Base-by-base conservation (phyloP, 2,329 filamentous ascomycete species). In the Lasiodiplodia sp. region DNA sequence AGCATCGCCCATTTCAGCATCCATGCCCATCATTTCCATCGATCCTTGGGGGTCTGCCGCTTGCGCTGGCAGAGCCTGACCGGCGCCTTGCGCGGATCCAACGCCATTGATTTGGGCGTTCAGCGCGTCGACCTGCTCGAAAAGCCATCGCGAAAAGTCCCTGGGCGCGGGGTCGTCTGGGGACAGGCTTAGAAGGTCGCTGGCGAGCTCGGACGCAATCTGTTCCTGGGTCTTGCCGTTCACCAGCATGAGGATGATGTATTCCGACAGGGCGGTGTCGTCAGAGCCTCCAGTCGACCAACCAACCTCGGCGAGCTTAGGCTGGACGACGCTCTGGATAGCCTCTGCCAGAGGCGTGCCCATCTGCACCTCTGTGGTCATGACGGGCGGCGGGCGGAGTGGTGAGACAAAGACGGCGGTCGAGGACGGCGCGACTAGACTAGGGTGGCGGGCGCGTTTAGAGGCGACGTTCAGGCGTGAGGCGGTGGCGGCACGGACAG, bases 191-290 rank as follows among this genome's bases (percentile, higher is more conserved):
- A 99, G 87, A 52, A 99, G 87, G 75, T 99, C 96, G 72, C 90
- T 91, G 1, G 94, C 92, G 16, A 99, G 88, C 78, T 99, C 96
- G 53, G 88, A 85, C 11, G 94, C 92, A 72, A 99, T 95, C 78
- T 97, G 91, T 63, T 94, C 89, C 78, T 97, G 91, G 4, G 92
- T 94, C 81, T 97, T 97, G 75, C 94, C 93, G 82, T 97, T 98
- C 71, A 93, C 93, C 38, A 99, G 88, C 95, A 98, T 97, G 71
- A 98, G 88, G 69, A 98, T 91, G 73, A 99, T 96, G 82, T 98
- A 99, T 82, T 99, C 96, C 69, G 94, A 91, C 69, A 99, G 88
- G 47, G 93, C 92, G 28, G 91, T 90, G 79, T 95, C 93, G 76
- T 89, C 88, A 74, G 93, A 91, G 70, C 91, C 92, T 73, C 91